These are phyloP conservation scores for Aspergillus novofumigatus DNA, from an alignment of 2,329 filamentous ascomycete genomes.

Conservation along the genomic window DNA sequence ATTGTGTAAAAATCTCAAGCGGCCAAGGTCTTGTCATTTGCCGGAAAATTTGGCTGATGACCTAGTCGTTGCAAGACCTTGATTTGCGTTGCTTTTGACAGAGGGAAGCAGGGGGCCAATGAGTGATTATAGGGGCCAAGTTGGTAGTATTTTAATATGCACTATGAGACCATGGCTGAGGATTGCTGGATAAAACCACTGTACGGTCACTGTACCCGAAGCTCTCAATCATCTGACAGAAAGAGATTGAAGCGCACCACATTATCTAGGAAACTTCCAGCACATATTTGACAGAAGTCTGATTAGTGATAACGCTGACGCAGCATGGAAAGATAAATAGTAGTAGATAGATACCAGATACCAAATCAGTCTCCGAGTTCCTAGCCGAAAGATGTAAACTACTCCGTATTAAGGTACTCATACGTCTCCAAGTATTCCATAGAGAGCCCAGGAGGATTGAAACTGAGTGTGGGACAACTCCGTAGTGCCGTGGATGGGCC, in stretches of 20 bases:
- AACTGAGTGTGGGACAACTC: neutral
- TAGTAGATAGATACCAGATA: neutral
- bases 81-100: neutral
- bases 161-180: neutral
- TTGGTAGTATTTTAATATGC: neutral
- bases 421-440: neutral
- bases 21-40: neutral
- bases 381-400: neutral
- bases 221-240: neutral
- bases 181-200: neutral
- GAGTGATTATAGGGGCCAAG: neutral
- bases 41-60: too few relatives aligned
- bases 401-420: neutral
- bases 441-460: neutral
- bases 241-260: neutral
- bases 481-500: neutral
- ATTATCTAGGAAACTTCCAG: neutral
- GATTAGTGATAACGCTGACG: neutral
- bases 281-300: too few relatives aligned
- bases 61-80: neutral
- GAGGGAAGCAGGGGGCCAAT: neutral
- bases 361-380: neutral
- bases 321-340: neutral
- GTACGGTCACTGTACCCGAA: neutral
- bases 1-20: neutral